Evolutionary conservation across 2,329 filamentous ascomycete species (phyloP), one percentile per base, ranked within the genome.

Genomic region (Exophiala aquamarina): DNA sequence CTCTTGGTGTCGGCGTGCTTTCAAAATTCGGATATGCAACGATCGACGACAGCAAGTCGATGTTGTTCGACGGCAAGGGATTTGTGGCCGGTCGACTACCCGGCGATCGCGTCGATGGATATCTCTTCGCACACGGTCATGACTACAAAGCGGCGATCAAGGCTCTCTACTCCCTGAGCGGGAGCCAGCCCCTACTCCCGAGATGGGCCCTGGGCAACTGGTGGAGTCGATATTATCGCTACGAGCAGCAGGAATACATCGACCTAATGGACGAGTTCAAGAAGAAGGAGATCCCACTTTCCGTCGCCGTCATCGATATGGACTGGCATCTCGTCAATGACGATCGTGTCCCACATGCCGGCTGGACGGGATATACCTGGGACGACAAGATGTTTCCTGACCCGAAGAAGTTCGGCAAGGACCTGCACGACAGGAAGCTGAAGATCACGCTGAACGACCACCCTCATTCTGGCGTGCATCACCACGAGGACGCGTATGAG

Each of bases 301-400:
- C 73, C 4, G 78, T 83, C 4, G 79, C 74, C 2, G 79, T 84
- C 1, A 63, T 84, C 3, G 82, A 85, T 57, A 84, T 84, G 81
- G 82, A 84, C 60, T 84, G 81, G 82, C 82, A 84, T 63, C 61
- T 75, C 34, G 78, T 82, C 1, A 60, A 71, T 2, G 73, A 75
- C 9, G 63, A 71, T 5, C 61, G 61, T n/a, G 67, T 72, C n/a
- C 64, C 62, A 9, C 63, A 68, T 43, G 71, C 71, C n/a, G 78
- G 78, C 14, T 81, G 77, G 75, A 82, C 78, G 0, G 81, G 81
- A 1, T 84, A 84, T 56, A 81, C 76, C 1, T 84, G 81, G 81
- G 77, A 84, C 57, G 74, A 70, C 44, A 62, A 76, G 19, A 65
- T 82, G 0, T 80, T 82, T 46, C 80, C 81, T 0, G 68, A 83